Conservation (phyloP, 805 yeast species). For the Pichia deserticola region DNA sequence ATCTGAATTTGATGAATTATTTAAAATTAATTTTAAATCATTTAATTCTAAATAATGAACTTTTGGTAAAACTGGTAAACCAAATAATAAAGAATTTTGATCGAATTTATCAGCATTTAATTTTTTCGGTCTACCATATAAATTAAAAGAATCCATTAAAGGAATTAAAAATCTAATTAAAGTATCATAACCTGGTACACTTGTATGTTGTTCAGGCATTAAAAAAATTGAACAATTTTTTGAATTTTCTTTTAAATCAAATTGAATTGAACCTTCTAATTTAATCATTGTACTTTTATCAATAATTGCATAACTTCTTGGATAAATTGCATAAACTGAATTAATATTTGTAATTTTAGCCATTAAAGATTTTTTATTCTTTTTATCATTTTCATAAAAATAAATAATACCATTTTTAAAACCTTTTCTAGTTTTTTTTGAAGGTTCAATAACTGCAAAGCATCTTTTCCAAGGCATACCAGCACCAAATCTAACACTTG, state of each 20-base stretch:
- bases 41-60: conserved; percentile 63
- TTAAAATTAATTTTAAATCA: conserved; percentile 43
- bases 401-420: conserved; percentile 57
- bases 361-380: conserved; percentile 64
- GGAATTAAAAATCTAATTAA: conserved; percentile 74
- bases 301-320: conserved; percentile 71
- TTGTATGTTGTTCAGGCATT: conserved; percentile 80
- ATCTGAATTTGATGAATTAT: conserved; percentile 23
- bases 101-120: conserved; percentile 69
- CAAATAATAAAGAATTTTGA: conserved; percentile 61
- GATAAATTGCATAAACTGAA: conserved; percentile 85
- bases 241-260: conserved; percentile 42
- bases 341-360: conserved; percentile 68
- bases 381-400: conserved; percentile 79
- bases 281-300: conserved; percentile 86
- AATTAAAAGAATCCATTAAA: conserved; percentile 62
- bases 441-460: conserved; percentile 79
- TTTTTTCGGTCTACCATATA: conserved; percentile 77
- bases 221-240: conserved; percentile 60
- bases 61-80: conserved; percentile 74
- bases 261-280: conserved; percentile 72
- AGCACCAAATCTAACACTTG: conserved; percentile 85
- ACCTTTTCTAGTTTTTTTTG: conserved; percentile 40
- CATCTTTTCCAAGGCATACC: conserved; percentile 98
- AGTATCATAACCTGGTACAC: conserved; percentile 80